phyloP scores from a whole-genome alignment of 139 green algal genomes.

The Chloropicon primus region DNA sequence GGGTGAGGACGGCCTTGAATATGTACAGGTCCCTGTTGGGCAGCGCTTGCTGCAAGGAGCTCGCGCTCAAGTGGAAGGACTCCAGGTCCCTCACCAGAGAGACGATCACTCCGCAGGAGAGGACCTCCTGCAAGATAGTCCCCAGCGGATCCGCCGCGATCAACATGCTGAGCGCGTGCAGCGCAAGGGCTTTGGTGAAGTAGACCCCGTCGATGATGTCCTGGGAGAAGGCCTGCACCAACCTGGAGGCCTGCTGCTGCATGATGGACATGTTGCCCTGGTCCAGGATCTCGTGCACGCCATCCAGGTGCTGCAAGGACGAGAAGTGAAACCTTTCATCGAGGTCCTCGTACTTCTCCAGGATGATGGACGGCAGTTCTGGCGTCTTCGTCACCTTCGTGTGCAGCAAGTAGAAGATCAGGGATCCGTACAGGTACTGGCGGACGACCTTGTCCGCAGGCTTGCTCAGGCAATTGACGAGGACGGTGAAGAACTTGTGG shows the following conservation, averaged over 20 bases:
- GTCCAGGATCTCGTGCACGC: not conserved
- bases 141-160: not conserved
- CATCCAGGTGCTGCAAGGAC: not conserved
- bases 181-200: not conserved
- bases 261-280: not conserved
- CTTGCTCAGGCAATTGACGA: not conserved
- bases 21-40: not conserved
- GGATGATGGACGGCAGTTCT: not conserved
- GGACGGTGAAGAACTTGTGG: not conserved
- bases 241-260: not conserved
- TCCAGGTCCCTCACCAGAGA: not conserved
- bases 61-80: not conserved
- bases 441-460: not conserved
- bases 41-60: not conserved
- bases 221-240: not conserved
- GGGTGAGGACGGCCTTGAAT: not conserved
- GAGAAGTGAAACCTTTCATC: not conserved
- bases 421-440: not conserved
- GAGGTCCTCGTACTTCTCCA: not conserved
- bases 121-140: not conserved
- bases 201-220: not conserved
- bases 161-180: not conserved
- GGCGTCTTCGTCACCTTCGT: not conserved
- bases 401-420: not conserved
- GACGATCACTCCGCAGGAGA: not conserved